Evolutionary conservation across 768 basidiomycete genomes (phyloP).

Genomic region (Boletus insuetus): DNA sequence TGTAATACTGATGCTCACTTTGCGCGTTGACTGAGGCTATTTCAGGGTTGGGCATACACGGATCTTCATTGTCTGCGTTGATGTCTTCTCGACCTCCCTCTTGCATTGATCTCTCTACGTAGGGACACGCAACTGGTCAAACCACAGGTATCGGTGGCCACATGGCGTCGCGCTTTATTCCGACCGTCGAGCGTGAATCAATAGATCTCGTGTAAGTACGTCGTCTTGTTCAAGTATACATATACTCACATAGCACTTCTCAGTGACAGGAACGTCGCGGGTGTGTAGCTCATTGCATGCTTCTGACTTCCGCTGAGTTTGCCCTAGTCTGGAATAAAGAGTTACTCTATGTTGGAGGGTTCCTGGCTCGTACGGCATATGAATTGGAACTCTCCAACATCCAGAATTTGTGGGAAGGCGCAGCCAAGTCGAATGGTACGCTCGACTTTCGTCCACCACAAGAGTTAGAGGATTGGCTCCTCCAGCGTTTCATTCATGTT

Average conservation of each 20-base stretch:
- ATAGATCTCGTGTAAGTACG: slow-evolving; percentile 78
- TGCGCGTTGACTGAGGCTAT: neutral
- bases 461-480: slow-evolving; percentile 50
- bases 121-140: slow-evolving; percentile 91
- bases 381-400: slow-evolving; percentile 74
- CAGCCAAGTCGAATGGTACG: slow-evolving; percentile 32
- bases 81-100: neutral
- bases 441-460: slow-evolving; percentile 31
- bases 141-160: slow-evolving; percentile 80
- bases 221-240: neutral
- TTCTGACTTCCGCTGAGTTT: neutral
- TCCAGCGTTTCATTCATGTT: slow-evolving; percentile 66
- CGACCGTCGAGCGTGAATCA: slow-evolving; percentile 93
- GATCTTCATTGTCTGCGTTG: slow-evolving; percentile 52
- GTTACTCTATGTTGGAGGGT: slow-evolving; percentile 79
- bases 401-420: slow-evolving; percentile 55
- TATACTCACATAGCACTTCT: neutral
- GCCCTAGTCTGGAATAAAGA: slow-evolving; percentile 84
- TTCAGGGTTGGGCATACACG: slow-evolving; percentile 10
- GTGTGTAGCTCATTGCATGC: slow-evolving; percentile 37
- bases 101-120: slow-evolving; percentile 2
- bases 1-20: slow-evolving; percentile 13
- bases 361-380: slow-evolving; percentile 78
- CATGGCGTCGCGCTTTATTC: slow-evolving; percentile 83
- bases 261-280: slow-evolving; percentile 81